These are phyloP conservation scores for Colletotrichum abscissum DNA, from an alignment of 2,329 filamentous ascomycete species.

Conservation along the genomic window DNA sequence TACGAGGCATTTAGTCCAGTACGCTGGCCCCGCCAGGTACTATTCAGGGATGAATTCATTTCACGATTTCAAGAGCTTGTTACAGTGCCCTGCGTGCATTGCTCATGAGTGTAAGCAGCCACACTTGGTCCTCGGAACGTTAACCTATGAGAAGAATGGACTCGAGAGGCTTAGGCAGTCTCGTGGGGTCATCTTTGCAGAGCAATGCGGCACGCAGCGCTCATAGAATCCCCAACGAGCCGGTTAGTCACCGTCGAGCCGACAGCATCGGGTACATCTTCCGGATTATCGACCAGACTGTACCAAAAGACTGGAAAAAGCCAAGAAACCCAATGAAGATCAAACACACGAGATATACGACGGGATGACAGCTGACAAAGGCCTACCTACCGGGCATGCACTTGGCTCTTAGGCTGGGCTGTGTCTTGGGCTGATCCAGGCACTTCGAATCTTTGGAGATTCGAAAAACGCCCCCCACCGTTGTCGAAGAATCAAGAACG, in stretches of 20 bases:
- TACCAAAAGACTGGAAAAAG: neutral
- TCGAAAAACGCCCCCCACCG: neutral
- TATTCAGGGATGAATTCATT: neutral
- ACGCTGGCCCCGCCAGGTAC: neutral
- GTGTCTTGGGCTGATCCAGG: neutral
- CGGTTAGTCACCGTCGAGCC: too few species aligned
- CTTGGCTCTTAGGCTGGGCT: neutral
- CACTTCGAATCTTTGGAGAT: neutral
- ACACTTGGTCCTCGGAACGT: neutral
- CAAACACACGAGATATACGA: slow-evolving; percentile 12
- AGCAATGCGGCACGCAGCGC: too few species aligned
- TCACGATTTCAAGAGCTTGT: neutral
- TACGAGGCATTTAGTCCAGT: slow-evolving; percentile 20
- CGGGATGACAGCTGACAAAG: neutral
- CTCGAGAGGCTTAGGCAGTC: neutral
- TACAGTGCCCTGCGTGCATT: neutral
- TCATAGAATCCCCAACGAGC: neutral
- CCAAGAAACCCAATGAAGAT: neutral
- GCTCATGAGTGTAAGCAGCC: neutral
- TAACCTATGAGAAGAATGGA: neutral
- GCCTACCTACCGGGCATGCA: neutral
- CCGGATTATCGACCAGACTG: neutral
- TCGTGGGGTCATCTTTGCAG: neutral
- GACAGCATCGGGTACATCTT: neutral
- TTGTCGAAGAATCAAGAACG: too few species aligned